These are phyloP conservation scores for Sporobolomyces pararoseus DNA, from an alignment of 768 basidiomycete genomes.

Conservation along the genomic window DNA sequence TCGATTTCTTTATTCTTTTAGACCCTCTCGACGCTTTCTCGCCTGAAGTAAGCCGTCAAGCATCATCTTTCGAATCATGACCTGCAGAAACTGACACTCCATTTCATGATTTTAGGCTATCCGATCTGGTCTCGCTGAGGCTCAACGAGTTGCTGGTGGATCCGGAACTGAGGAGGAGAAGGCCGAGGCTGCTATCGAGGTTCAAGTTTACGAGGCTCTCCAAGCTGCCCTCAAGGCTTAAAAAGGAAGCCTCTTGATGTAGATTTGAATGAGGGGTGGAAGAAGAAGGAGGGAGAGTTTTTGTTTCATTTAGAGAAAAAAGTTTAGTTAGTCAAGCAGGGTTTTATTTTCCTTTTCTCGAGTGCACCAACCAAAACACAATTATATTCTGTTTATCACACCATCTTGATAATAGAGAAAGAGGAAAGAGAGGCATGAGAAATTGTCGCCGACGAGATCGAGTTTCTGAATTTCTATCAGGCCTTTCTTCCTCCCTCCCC, in stretches of 20 bases:
- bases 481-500: neutral
- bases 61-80: neutral
- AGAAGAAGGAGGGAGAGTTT: neutral
- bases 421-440: no score
- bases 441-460: no score
- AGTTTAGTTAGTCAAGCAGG: no score
- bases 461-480: neutral
- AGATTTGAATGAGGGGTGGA: neutral
- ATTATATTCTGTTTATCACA: no score
- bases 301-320: neutral
- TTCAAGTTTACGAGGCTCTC: conserved; percentile 91
- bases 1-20: neutral
- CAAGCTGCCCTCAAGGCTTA: conserved; percentile 69
- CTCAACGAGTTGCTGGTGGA: conserved; percentile 71
- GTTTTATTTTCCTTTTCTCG: no score
- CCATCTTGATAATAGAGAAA: no score
- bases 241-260: no score
- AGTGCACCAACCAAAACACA: no score
- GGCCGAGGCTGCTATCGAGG: conserved; percentile 84
- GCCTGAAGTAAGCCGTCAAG: conserved; percentile 62
- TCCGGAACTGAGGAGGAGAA: conserved; percentile 90
- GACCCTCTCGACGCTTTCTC: conserved; percentile 80
- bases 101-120: conserved; percentile 62
- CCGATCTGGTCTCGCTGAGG: conserved; percentile 82
- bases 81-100: no score